phyloP scores from a whole-genome alignment of 75 land plant genomes.

The Pinus tabuliformis region DNA sequence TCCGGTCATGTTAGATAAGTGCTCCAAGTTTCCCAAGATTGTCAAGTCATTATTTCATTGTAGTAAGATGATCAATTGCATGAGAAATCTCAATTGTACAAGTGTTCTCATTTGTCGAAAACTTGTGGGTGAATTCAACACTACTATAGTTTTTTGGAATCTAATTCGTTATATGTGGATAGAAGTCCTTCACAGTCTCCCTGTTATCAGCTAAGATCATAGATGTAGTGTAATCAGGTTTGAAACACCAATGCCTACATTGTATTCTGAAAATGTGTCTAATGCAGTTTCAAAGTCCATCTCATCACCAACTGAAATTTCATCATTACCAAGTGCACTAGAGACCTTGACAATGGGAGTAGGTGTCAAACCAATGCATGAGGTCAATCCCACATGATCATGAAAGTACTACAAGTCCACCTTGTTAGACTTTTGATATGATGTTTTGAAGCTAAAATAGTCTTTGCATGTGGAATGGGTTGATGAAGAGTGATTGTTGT shows the following conservation, averaged over 20 bases:
- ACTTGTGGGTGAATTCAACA: constrained; percentile 64
- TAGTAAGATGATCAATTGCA: constrained; percentile 60
- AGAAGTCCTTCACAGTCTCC: constrained; percentile 60
- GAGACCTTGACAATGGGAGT: constrained; percentile 63
- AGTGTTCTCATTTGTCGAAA: constrained; percentile 83
- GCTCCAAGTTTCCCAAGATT: constrained; percentile 86
- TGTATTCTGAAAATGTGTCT: constrained; percentile 69
- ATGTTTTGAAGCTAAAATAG: constrained; percentile 61
- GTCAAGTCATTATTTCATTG: constrained; percentile 74
- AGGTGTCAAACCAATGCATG: constrained; percentile 55
- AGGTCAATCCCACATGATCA: constrained; percentile 55
- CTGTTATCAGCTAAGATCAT: constrained; percentile 61
- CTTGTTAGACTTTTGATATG: constrained; percentile 88
- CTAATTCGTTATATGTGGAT: constrained; percentile 56
- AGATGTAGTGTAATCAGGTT: constrained; percentile 45
- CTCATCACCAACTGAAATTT: constrained; percentile 74
- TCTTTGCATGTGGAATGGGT: constrained; percentile 38
- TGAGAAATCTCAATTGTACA: constrained; percentile 79
- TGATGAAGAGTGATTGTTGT: constrained; percentile 60
- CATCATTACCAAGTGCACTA: constrained; percentile 62
- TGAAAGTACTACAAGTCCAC: constrained; percentile 84
- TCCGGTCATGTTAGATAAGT: constrained; percentile 83
- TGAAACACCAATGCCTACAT: constrained; percentile 71
- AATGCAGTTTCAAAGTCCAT: constrained; percentile 72
- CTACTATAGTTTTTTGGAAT: constrained; percentile 61